Conservation (phyloP, 441 rosid species). For the Syzygium syzygioides region DNA sequence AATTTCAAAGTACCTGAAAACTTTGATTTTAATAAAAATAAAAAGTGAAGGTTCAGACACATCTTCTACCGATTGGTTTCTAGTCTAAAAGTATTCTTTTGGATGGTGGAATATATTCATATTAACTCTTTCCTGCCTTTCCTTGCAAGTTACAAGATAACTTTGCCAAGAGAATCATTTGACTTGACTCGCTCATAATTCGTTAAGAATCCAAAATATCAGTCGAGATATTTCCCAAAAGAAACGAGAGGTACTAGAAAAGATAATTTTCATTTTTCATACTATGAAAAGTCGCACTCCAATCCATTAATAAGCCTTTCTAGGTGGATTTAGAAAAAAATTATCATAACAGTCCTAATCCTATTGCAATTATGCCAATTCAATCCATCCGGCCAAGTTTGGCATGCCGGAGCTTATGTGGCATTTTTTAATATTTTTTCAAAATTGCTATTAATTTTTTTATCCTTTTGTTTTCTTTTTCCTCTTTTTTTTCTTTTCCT, state of each 20-base stretch:
- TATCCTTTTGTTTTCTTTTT: too few relatives aligned
- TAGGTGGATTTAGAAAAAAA: neutral
- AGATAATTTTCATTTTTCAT: neutral
- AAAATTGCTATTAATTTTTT: too few relatives aligned
- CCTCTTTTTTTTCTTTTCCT: too few relatives aligned
- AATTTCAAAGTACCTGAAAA: neutral
- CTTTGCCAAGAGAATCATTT: neutral
- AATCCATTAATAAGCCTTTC: neutral
- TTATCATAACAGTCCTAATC: too few relatives aligned
- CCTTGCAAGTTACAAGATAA: neutral
- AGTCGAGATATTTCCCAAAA: neutral
- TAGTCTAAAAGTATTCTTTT: neutral
- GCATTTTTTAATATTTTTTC: too few relatives aligned
- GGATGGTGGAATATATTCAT: neutral
- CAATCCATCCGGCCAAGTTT: too few relatives aligned
- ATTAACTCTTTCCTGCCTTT: neutral
- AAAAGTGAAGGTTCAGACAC: neutral
- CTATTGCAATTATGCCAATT: too few relatives aligned
- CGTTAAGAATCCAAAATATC: neutral
- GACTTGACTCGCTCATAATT: neutral
- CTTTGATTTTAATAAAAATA: neutral
- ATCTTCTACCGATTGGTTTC: neutral
- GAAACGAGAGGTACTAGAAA: neutral
- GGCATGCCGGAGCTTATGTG: too few relatives aligned
- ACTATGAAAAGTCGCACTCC: neutral